phyloP scores from a whole-genome alignment of 1,139 yeast species.

The Wickerhamomyces sp. region DNA sequence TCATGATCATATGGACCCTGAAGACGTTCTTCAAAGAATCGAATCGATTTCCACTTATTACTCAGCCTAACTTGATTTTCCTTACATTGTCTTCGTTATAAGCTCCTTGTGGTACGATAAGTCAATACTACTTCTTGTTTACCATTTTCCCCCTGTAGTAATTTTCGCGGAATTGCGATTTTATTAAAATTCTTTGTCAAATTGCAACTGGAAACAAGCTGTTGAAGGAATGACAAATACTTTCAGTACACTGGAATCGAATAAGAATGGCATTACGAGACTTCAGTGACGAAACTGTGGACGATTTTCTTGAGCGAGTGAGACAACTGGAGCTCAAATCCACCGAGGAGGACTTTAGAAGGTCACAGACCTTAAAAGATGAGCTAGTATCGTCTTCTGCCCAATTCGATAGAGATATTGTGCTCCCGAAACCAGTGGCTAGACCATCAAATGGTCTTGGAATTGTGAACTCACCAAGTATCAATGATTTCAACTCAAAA shows the following conservation, averaged over 20 bases:
- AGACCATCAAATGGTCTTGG: slow-evolving; percentile 1
- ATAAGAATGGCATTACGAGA: slow-evolving; percentile 1
- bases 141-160: not conserved
- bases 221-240: not conserved
- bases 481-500: slow-evolving; percentile 11
- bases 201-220: not conserved
- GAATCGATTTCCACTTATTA: no score
- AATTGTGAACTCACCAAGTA: slow-evolving; percentile 14
- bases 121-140: no score
- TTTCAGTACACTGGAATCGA: not conserved
- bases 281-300: slow-evolving; percentile 18
- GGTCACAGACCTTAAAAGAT: slow-evolving; percentile 5
- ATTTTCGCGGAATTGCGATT: not conserved
- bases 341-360: slow-evolving; percentile 11
- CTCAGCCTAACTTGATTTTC: no score
- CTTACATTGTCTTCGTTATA: no score
- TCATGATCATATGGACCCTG: no score
- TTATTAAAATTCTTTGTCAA: not conserved
- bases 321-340: slow-evolving; percentile 24
- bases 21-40: no score
- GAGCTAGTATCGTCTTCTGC: slow-evolving; percentile 1
- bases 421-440: slow-evolving; percentile 10
- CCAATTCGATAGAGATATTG: slow-evolving; percentile 1
- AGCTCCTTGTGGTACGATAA: no score
- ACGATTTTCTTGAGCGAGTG: slow-evolving; percentile 28